Base-by-base conservation (phyloP, 352 stramenopile genomes). In the Globisporangium polare region DNA sequence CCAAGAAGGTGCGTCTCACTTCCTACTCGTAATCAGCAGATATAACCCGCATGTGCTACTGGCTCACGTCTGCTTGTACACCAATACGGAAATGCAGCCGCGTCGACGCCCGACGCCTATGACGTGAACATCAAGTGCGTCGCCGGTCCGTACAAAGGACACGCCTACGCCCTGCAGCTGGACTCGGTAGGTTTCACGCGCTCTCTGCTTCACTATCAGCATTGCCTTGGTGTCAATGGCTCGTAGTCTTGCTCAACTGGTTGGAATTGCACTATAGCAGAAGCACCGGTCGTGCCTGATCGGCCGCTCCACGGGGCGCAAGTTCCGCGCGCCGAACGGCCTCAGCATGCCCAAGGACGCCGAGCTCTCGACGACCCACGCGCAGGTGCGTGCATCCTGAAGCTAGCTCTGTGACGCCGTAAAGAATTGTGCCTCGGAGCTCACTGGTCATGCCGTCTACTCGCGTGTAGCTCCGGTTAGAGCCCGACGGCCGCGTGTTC, bases 361-460 rank as follows among this genome's bases (percentile, higher is more conserved):
- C 3, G 83, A 95, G 55, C 62, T 95, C 2, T 95, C 86, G 33
- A 95, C 86, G n/a, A 89, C 82, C 1, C 86, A 95, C 50, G 84
- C 69, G 31, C 73, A 95, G 79, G 82, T 90, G 53, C 5, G 46
- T 64, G 26, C 13, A 46, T 55, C 3, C 10, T 13, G 52, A 29
- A 26, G 31, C 6, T 26, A 17, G 5, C 13, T 33, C 15, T 54
- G 12, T 39, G 33, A 15, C 15, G 33, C 9, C 12, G 12, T 39
- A 17, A 18, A 4, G 12, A 39, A 39, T 2, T 35, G 15, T 62
- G 12, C 39, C 22, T 39, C 33, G n/a, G 33, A 58, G 2, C 18
- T n/a, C 24, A 24, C 29, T 29, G 15, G 31, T 15, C n/a, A 1
- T 7, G 12, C 22, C 6, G 4, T 8, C 39, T 45, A 4, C 45